Evolutionary conservation across 1,284 basidiomycete species (phyloP), one percentile per base, ranked within the genome.

Genomic region (Testicularia cyperi): DNA sequence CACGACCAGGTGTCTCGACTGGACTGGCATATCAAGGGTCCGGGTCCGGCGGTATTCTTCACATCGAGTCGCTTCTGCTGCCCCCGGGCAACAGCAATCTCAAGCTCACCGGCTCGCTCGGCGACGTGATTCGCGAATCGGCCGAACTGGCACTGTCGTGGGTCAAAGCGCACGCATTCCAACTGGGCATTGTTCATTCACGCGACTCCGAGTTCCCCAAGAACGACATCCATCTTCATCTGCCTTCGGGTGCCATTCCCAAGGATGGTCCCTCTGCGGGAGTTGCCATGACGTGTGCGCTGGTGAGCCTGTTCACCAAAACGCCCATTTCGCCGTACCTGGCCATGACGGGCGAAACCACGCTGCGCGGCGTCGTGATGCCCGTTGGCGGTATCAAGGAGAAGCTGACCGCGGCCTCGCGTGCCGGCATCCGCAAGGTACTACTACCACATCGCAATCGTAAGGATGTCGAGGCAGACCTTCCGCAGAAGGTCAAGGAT

Each of bases 231-330:
- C 91, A 94, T 66, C 78, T 92, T n/a, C 90, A 94, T 72, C 79
- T 92, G 28, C 90, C 90, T 1, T 83, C 86, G 1, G 90, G 90
- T 1, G 87, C 88, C 2, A 86, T 90, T 74, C 89, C 86, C 80
- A 92, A 92, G 79, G 90, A 92, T 72, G 90, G 90, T 0, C 90
- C 90, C 35, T 57, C 64, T 64, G 90, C 90, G 0, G 90, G 90
- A 5, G 82, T 92, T 15, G 88, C 90, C 2, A 89, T 92, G 84
- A 84, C 85, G 2, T 88, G 88, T 65, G 89, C 90, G 0, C 83
- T 92, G 40, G 87, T 91, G 12, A 89, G 87, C 5, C 79, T 92
- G 25, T 80, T 91, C 31, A 88, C 86, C 5, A 86, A 87, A 2
- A 84, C 84, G 12, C 83, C 83, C 42, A 52, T 75, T 30, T 61